A percentile compares a stretch with the other conserved stretches of the same genome.
Conservation (phyloP, 2,329 filamentous ascomycete genomes). For the Leptographium procerum region DNA sequence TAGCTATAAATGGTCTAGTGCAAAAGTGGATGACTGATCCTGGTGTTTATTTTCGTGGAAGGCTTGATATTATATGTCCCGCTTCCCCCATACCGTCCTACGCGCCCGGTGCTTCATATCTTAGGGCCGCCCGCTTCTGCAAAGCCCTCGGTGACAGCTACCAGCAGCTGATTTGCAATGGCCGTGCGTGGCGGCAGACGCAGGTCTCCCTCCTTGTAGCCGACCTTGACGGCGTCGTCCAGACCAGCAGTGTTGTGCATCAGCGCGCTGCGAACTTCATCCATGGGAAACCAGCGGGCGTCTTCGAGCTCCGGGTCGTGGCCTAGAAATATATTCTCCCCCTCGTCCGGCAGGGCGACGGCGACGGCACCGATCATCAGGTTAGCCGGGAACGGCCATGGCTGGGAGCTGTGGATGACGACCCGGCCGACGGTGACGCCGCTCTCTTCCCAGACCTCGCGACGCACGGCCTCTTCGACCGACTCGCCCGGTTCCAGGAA, state of each 20-base stretch:
- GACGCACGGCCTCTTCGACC: conserved; percentile 70
- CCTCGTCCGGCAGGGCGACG: conserved; percentile 62
- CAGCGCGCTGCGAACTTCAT: conserved; percentile 69
- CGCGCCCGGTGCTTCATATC: too few relatives aligned
- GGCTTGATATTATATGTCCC: too few relatives aligned
- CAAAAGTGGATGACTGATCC: background rate
- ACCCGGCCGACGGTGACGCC: conserved; percentile 68
- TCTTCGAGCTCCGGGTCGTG: conserved; percentile 87
- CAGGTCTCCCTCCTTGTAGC: conserved; percentile 65
- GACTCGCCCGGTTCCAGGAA: conserved; percentile 81
- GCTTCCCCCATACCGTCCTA: too few relatives aligned
- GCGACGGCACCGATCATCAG: conserved; percentile 83
- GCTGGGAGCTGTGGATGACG: conserved; percentile 72
- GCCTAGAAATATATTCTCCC: conserved; percentile 70
- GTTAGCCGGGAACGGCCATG: conserved; percentile 78
- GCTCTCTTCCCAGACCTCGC: conserved; percentile 80
- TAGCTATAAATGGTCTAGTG: background rate
- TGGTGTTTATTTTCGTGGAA: too few relatives aligned
- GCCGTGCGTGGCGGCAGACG: conserved; percentile 75
- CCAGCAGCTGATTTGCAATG: conserved; percentile 83
- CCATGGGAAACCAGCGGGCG: conserved; percentile 77
- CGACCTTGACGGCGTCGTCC: conserved; percentile 50
- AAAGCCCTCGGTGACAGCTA: conserved; percentile 68
- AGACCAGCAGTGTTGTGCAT: conserved; percentile 54
- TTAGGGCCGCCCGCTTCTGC: conserved; percentile 38